A percentile compares a stretch with the other conserved stretches of the same genome.
phyloP scores from a whole-genome alignment of 2,329 filamentous ascomycete genomes.

The Fusarium humuli region DNA sequence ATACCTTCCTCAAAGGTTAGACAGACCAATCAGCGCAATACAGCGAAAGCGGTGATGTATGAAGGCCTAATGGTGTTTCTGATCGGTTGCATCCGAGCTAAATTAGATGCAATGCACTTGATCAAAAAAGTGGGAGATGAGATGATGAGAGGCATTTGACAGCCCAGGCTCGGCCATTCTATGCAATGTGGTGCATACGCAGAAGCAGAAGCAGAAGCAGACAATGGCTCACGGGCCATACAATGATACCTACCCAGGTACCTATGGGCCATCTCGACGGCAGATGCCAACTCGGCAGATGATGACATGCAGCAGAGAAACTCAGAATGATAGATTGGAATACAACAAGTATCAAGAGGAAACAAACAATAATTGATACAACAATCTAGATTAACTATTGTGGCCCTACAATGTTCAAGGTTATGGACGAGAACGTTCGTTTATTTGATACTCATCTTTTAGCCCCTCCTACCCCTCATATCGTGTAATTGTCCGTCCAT shows the following conservation, averaged over 20 bases:
- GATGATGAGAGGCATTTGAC: conserved; percentile 6
- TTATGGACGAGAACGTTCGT: not conserved
- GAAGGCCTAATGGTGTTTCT: conserved; percentile 25
- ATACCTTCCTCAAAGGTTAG: not conserved
- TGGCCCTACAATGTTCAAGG: not conserved
- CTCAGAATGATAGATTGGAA: not conserved
- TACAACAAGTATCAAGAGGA: not conserved
- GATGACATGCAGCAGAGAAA: conserved; percentile 4
- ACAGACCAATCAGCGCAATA: not conserved
- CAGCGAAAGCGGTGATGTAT: not conserved
- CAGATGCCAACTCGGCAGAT: not conserved
- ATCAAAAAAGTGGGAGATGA: conserved; percentile 25
- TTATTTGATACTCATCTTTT: not conserved
- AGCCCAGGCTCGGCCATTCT: conserved; percentile 10
- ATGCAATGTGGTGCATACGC: conserved; percentile 1
- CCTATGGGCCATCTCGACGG: not conserved
- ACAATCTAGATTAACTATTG: not conserved
- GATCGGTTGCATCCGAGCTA: conserved; percentile 44
- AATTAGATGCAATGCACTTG: conserved; percentile 14
- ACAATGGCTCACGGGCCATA: conserved; percentile 7
- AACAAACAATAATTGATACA: too few relatives aligned
- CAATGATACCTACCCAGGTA: not conserved
- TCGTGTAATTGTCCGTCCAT: not conserved
- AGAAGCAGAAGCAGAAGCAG: not conserved
- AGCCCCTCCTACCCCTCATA: not conserved